Conservation (phyloP, 2,329 filamentous ascomycete species). For the Penicillium sclerotiorum region DNA sequence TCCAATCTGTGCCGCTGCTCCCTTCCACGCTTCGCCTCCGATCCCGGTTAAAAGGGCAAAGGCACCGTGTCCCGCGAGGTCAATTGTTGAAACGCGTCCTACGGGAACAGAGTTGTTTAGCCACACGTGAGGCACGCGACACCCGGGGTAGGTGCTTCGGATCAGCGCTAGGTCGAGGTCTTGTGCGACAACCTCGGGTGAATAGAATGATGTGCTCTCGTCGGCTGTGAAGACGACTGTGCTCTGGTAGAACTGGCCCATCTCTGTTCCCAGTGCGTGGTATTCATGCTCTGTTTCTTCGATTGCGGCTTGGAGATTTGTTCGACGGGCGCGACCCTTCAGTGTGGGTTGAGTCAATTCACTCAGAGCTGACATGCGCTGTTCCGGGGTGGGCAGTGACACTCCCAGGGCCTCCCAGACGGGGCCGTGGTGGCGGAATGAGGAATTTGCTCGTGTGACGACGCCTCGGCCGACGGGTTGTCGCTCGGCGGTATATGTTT, state of each 20-base stretch:
- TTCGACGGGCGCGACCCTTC: slow-evolving; percentile 43
- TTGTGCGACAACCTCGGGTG: slow-evolving; percentile 27
- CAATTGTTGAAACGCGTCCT: slow-evolving; percentile 58
- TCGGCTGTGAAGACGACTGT: slow-evolving; percentile 50
- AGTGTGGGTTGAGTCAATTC: slow-evolving; percentile 45
- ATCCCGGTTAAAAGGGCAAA: slow-evolving; percentile 58
- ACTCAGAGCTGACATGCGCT: slow-evolving; percentile 43
- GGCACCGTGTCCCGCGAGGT: slow-evolving; percentile 59
- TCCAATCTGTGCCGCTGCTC: slow-evolving; percentile 48
- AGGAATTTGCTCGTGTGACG: slow-evolving; percentile 60
- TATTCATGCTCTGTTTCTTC: slow-evolving; percentile 53
- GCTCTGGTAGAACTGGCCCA: slow-evolving; percentile 60
- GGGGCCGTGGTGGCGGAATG: slow-evolving; percentile 54
- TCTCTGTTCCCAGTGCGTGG: slow-evolving; percentile 60
- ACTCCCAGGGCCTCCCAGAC: slow-evolving; percentile 54
- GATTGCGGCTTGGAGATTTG: slow-evolving; percentile 46
- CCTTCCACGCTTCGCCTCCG: slow-evolving; percentile 59
- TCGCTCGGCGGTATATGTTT: slow-evolving; percentile 51
- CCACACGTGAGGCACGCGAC: slow-evolving; percentile 65
- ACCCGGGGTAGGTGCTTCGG: slow-evolving; percentile 61
- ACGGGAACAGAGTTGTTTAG: slow-evolving; percentile 54
- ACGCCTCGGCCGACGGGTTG: slow-evolving; percentile 54
- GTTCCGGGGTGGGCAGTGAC: slow-evolving; percentile 40
- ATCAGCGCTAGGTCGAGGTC: slow-evolving; percentile 50
- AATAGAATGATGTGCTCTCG: slow-evolving; percentile 34